Evolutionary conservation across 345 rosid genomes (phyloP).

Genomic region (Aethionema arabicum): DNA sequence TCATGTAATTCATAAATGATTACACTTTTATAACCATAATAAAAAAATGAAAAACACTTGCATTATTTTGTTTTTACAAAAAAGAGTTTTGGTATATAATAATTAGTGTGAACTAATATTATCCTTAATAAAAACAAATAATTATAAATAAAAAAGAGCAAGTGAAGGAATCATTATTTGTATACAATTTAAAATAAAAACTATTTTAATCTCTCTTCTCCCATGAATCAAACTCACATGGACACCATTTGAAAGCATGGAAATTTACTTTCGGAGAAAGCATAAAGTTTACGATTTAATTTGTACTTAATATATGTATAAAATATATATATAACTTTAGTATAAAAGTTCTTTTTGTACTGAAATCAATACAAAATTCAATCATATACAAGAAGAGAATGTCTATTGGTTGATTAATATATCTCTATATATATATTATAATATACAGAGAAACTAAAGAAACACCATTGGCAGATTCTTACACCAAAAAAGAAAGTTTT

Average conservation of each 20-base stretch:
- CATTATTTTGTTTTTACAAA: not conserved
- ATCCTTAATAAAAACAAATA: not conserved
- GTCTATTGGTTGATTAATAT: constrained; percentile 24
- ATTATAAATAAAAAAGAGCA: not conserved
- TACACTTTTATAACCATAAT: constrained; percentile 13
- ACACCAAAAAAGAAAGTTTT: constrained; percentile 7
- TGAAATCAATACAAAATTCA: constrained; percentile 31
- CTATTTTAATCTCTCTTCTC: constrained; percentile 15
- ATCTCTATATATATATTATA: not conserved
- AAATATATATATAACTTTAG: constrained; percentile 10
- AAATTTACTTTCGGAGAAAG: constrained; percentile 29
- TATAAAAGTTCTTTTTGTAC: constrained; percentile 24
- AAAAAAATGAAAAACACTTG: constrained; percentile 13
- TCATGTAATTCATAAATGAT: constrained; percentile 21
- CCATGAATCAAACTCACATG: constrained; percentile 34
- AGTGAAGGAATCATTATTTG: constrained; percentile 27
- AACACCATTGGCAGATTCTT: constrained; percentile 24
- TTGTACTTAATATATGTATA: too few species aligned
- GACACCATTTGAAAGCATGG: constrained; percentile 32
- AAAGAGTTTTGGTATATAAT: not conserved
- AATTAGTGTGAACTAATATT: constrained; percentile 12
- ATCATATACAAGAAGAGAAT: constrained; percentile 17
- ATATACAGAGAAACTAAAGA: not conserved
- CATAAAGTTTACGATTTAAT: constrained; percentile 24
- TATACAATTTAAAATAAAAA: not conserved